Base-by-base conservation (phyloP, 352 stramenopile genomes). In the Phytophthora pistaciae region DNA sequence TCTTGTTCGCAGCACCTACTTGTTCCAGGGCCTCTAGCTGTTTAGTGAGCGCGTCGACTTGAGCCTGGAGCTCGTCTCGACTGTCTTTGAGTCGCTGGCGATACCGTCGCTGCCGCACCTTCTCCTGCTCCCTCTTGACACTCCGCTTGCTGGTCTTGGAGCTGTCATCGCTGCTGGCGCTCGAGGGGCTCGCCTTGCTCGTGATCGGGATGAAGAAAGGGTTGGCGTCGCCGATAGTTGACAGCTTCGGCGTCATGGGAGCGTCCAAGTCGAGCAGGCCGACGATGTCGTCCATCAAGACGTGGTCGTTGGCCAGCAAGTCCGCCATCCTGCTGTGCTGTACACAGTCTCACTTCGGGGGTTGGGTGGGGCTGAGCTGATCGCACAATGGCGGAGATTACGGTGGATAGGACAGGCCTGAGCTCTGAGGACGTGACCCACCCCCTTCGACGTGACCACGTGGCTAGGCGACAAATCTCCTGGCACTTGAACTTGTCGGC, bases 101-200 rank as follows among this genome's bases (percentile, higher is more conserved):
- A 55, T 79, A 76, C 18, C 50, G 29, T 23, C 54, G 53, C 18
- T 74, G 72, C 55, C 68, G 67, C 0, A 16, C 70, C 13, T 68
- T 68, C 53, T 70, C 70, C 42, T 46, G 59, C n/a, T 75, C 62
- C 21, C 57, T 57, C 42, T 53, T 64, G 23, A 27, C 31, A 0
- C 18, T 16, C 7, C 16, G 42, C 11, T n/a, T 29, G 23, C 58
- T 44, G 42, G 29, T 40, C 9, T 13, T 18, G 11, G 36, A 18
- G 11, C 0, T 33, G 42, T 16, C 16, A 2, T 56, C 62, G 16
- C 23, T 27, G 18, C 6, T 56, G 6, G 21, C 27, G 25, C 20
- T 60, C 14, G 60, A 60, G 14, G 53, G 20, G 6, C 14, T 56
- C 18, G 36, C 0, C 1, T 40, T n/a, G 20, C 23, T 57, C 23